phyloP scores from a whole-genome alignment of 2,329 filamentous ascomycete genomes.

The Neocatenulostroma microsporum region DNA sequence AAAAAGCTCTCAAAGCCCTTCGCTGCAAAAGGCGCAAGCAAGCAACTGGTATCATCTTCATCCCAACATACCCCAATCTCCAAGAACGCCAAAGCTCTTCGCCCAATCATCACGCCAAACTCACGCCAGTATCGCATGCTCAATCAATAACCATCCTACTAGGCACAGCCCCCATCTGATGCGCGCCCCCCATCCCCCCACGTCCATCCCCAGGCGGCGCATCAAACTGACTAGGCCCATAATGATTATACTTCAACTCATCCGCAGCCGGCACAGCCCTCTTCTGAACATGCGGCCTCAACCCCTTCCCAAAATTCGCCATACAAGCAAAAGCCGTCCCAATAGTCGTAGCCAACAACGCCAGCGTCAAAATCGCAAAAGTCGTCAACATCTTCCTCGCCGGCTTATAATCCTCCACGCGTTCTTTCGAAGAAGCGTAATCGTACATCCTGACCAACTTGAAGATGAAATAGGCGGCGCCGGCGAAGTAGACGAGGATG shows the following conservation, averaged over 20 bases:
- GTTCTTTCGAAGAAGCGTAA: slow-evolving; percentile 44
- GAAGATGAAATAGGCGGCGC: slow-evolving; percentile 92
- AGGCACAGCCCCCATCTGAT: slow-evolving; percentile 25
- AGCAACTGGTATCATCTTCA: too few species aligned
- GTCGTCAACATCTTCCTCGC: slow-evolving; percentile 81
- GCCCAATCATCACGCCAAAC: too few species aligned
- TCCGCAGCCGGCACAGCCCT: slow-evolving; percentile 43
- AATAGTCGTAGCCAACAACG: slow-evolving; percentile 83
- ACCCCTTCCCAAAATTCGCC: slow-evolving; percentile 78
- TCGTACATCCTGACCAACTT: slow-evolving; percentile 95
- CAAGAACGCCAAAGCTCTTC: too few species aligned
- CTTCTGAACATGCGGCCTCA: slow-evolving; percentile 75
- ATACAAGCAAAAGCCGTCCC: slow-evolving; percentile 79
- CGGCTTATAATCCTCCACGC: slow-evolving; percentile 56
- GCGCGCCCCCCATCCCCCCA: too few species aligned
- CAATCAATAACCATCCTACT: slow-evolving; percentile 44
- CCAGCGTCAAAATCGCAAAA: slow-evolving; percentile 86
- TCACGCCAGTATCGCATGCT: too few species aligned
- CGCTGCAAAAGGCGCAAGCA: too few species aligned
- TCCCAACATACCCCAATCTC: too few species aligned
- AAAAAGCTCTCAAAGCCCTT: too few species aligned
- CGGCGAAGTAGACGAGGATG: slow-evolving; percentile 79
- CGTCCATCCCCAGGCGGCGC: too few species aligned
- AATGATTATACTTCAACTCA: slow-evolving; percentile 36
- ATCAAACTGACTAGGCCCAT: slow-evolving; percentile 1